Evolutionary conservation across 768 basidiomycete species (phyloP).

Genomic region (Xerocomellus intermedius): DNA sequence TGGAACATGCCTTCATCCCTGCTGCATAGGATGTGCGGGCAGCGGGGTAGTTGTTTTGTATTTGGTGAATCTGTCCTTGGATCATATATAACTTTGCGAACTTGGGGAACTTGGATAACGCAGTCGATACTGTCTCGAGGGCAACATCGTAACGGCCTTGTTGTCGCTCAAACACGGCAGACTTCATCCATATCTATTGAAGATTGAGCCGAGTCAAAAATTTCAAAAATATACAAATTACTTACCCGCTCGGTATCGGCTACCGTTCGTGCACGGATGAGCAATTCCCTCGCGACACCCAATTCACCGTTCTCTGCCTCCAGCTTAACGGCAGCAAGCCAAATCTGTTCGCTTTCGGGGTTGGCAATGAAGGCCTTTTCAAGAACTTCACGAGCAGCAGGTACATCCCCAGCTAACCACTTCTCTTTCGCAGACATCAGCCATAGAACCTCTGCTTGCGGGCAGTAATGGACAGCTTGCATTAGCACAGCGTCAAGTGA

Average conservation of each 20-base stretch:
- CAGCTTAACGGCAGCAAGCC: slow-evolving; percentile 95
- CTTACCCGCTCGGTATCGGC: slow-evolving; percentile 89
- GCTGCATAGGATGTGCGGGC: slow-evolving; percentile 81
- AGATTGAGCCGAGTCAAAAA: background rate
- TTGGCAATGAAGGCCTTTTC: slow-evolving; percentile 91
- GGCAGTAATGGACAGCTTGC: slow-evolving; percentile 86
- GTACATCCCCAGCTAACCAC: slow-evolving; percentile 87
- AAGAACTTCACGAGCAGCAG: slow-evolving; percentile 86
- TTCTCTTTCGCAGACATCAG: slow-evolving; percentile 98
- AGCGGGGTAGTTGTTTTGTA: slow-evolving; percentile 52
- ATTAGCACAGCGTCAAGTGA: slow-evolving; percentile 78
- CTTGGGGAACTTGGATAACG: slow-evolving; percentile 80
- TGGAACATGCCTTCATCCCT: slow-evolving; percentile 85
- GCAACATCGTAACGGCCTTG: slow-evolving; percentile 75
- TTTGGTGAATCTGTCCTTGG: slow-evolving; percentile 86
- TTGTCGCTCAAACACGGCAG: slow-evolving; percentile 91
- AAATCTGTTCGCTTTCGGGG: slow-evolving; percentile 95
- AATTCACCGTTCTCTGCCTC: slow-evolving; percentile 95
- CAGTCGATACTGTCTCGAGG: slow-evolving; percentile 69
- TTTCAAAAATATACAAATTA: background rate
- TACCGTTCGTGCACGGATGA: slow-evolving; percentile 85
- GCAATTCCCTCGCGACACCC: slow-evolving; percentile 78
- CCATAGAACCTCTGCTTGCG: slow-evolving; percentile 96
- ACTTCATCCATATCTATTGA: slow-evolving; percentile 97
- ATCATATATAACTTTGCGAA: slow-evolving; percentile 97